phyloP scores from a whole-genome alignment of 1,284 basidiomycete genomes.

The Boletus smithii region DNA sequence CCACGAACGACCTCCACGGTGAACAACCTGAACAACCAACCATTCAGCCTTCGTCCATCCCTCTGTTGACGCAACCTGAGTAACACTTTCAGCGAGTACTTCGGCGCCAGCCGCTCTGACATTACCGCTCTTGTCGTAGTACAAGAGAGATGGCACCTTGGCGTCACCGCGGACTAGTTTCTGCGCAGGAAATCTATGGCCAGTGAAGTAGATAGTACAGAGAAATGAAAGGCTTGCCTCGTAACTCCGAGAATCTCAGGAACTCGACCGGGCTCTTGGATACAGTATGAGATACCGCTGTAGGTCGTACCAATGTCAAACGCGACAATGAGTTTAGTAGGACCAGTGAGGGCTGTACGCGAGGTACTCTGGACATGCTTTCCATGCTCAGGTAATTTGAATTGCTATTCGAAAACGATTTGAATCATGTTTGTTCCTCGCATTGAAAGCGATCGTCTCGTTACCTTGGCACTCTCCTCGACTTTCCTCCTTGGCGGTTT shows the following conservation, averaged over 20 bases:
- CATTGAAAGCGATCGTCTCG: no score
- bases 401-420: no score
- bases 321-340: no score
- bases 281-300: neutral
- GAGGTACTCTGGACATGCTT: no score
- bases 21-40: neutral
- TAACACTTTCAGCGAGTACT: neutral
- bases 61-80: neutral
- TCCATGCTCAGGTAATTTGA: no score
- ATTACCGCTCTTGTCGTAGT: neutral
- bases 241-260: neutral
- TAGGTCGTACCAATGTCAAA: neutral
- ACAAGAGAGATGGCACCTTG: constrained; percentile 1
- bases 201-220: neutral
- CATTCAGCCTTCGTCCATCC: neutral
- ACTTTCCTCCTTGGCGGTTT: no score
- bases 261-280: neutral
- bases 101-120: neutral
- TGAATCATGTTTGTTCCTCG: no score
- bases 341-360: no score
- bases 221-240: neutral
- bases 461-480: no score
- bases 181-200: neutral
- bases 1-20: no score
- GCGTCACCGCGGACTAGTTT: neutral